phyloP scores from a whole-genome alignment of 495 filamentous ascomycete genomes.

The Xylaria palmicola region DNA sequence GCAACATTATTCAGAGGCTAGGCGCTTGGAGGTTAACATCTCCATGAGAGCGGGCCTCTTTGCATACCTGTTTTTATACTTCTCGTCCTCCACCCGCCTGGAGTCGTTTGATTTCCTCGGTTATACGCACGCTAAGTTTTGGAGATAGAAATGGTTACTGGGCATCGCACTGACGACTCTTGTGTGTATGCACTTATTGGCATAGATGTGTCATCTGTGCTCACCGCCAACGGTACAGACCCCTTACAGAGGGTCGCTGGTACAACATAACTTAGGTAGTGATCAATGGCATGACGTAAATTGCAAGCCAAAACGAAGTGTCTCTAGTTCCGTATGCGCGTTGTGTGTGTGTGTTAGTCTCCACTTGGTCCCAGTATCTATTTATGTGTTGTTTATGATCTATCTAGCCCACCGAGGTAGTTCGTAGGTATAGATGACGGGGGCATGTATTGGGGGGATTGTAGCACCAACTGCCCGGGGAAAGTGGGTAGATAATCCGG shows the following conservation, averaged over 20 bases:
- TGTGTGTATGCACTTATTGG: constrained; percentile 30
- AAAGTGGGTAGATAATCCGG: not conserved
- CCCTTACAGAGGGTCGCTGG: constrained; percentile 15
- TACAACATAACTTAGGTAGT: constrained; percentile 26
- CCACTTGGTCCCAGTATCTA: not conserved
- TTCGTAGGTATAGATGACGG: too few species aligned
- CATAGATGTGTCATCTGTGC: constrained; percentile 16
- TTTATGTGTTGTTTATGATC: not conserved
- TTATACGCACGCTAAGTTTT: constrained; percentile 19
- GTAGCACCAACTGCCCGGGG: not conserved
- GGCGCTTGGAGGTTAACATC: constrained; percentile 27
- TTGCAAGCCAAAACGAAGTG: not conserved
- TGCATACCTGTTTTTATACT: constrained; percentile 28
- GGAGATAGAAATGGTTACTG: constrained; percentile 28
- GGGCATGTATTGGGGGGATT: too few species aligned
- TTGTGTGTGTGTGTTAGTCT: not conserved
- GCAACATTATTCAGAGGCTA: constrained; percentile 19
- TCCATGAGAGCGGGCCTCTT: constrained; percentile 21
- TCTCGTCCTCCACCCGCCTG: constrained; percentile 30
- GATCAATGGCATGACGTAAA: constrained; percentile 27
- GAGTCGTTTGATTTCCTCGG: constrained; percentile 20
- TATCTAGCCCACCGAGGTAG: too few species aligned
- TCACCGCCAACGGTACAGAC: constrained; percentile 19
- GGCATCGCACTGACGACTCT: constrained; percentile 36
- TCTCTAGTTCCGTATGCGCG: not conserved